Evolutionary conservation across 805 yeast genomes (phyloP).

Genomic region (Metschnikowia kunwiensis): DNA sequence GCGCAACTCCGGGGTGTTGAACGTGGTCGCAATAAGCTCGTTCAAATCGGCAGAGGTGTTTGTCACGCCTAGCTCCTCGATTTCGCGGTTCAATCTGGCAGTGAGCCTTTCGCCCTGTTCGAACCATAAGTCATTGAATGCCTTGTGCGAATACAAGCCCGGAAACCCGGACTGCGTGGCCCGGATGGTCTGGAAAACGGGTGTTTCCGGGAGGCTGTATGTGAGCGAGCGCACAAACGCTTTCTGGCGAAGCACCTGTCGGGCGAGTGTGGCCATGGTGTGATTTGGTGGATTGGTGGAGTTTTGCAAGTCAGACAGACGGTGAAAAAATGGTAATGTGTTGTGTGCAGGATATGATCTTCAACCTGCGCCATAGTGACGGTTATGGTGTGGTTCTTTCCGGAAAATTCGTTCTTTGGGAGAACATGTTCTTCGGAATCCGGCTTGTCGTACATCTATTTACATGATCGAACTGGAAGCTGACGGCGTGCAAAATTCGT

Average conservation of each 20-base stretch:
- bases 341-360: too few species aligned
- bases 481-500: too few species aligned
- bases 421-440: too few species aligned
- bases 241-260: conserved; percentile 2
- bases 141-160: conserved; percentile 48
- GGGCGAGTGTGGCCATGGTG: conserved; percentile 3
- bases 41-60: conserved; percentile 27
- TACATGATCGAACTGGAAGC: too few species aligned
- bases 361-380: too few species aligned
- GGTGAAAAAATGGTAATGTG: conserved; percentile 4
- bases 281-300: neutral
- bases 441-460: too few species aligned
- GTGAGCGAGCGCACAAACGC: conserved; percentile 23
- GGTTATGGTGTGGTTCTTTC: too few species aligned
- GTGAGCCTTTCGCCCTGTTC: conserved; percentile 40
- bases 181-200: conserved; percentile 29
- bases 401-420: too few species aligned
- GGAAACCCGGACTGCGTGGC: conserved; percentile 36
- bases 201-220: conserved; percentile 33
- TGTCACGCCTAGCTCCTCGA: conserved; percentile 26
- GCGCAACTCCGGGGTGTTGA: conserved; percentile 44
- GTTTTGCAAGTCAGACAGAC: neutral
- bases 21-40: conserved; percentile 39
- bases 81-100: conserved; percentile 38
- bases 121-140: conserved; percentile 52